These are phyloP conservation scores for Herpetospermum pedunculosum DNA, from an alignment of 306 rosid genomes.

Conservation along the genomic window DNA sequence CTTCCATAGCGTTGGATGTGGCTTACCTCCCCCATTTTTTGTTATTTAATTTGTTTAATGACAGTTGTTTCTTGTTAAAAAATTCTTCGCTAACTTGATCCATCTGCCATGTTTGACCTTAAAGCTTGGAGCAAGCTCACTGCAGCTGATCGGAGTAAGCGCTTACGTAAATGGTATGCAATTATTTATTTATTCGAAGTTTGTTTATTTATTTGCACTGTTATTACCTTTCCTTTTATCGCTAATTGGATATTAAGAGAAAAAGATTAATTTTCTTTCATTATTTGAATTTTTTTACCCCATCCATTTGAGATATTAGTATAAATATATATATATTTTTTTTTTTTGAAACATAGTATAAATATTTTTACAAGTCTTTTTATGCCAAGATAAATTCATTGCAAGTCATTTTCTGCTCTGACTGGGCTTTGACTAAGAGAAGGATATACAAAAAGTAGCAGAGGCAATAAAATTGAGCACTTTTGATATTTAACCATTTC, in stretches of 20 bases:
- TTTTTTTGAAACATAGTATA: too few relatives aligned
- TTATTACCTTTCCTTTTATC: background rate
- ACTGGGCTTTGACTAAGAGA: background rate
- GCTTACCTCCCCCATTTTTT: background rate
- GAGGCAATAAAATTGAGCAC: background rate
- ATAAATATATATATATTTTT: too few relatives aligned
- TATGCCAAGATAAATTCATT: background rate
- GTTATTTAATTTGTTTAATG: background rate
- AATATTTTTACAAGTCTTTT: background rate
- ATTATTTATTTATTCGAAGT: constrained; percentile 11
- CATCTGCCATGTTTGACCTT: background rate
- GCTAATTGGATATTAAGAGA: background rate
- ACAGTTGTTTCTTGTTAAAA: background rate
- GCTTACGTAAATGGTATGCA: constrained; percentile 69
- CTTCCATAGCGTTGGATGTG: background rate
- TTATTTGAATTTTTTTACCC: background rate
- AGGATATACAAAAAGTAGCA: background rate
- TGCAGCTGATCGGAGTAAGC: constrained; percentile 76
- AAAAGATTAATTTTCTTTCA: background rate
- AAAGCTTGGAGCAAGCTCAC: constrained; percentile 93
- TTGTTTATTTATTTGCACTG: background rate
- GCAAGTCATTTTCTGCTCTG: background rate
- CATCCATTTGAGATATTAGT: background rate
- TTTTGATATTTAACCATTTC: background rate
- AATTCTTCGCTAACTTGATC: background rate